Evolutionary conservation across 805 yeast genomes (phyloP), one percentile per base, ranked within the genome.

Genomic region (Candida coleopterorum): DNA sequence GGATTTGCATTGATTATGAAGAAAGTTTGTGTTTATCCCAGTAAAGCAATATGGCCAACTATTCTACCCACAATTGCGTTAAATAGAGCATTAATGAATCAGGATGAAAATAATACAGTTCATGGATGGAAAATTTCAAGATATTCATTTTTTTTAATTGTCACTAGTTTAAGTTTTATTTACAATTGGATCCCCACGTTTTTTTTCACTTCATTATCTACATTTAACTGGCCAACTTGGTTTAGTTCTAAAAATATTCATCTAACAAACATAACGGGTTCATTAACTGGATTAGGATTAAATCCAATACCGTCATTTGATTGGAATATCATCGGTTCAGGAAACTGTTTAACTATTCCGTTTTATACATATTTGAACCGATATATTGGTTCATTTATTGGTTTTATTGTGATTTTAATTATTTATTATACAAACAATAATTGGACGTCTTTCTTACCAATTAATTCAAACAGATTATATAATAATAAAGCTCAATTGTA

Each of bases 1-100:
- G 80, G 84, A 1, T 70, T 81, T 52, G 85, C 86, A 5, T 81
- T 83, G 34, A 49, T 80, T 15, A 68, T 79, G 68, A 69, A 82
- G 48, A 71, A 74, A 41, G 72, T 80, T 22, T 68, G 70, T 39
- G 57, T 67, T 7, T 65, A 66, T 40, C 72, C 72, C 2, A 54
- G 56, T 17, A 65, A 62, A 42, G 56, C 72, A 0, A 43, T 67
- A 10, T 67, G 72, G 73, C 73, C 73, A 16, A 64, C 71, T 3
- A 54, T 65, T 18, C 45, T 67, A 23, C 73, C 73, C 5, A 61
- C 67, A 2, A 58, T 67, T 36, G 72, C 72, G 2, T 53, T 66
- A 27, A 67, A 67, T 39, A 43, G 62, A 33, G 72, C 73, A 1
- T 56, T 67, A 38, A 58, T 65, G 55, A 53, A 56, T 25, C 51